Conservation (phyloP, 495 filamentous ascomycete genomes). For the Hypoxylon lenormandii region DNA sequence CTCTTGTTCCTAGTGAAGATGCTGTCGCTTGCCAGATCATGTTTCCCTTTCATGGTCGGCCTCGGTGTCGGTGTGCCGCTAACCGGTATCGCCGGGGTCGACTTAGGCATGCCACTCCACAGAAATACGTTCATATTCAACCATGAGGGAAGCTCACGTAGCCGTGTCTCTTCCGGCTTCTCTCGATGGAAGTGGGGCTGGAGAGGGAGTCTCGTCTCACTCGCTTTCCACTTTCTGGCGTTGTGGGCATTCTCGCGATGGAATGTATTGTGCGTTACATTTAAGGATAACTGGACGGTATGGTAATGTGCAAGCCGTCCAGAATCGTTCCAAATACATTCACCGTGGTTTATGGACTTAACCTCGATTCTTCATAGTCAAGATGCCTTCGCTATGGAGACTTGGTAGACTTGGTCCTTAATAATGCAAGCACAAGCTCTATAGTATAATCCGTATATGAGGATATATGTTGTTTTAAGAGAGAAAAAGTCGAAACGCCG, state of each 20-base stretch:
- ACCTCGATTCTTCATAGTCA: not conserved
- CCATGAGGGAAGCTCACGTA: constrained; percentile 25
- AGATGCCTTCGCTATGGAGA: too few species aligned
- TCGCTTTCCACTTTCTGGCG: constrained; percentile 55
- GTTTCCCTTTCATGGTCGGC: constrained; percentile 60
- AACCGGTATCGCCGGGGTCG: constrained; percentile 55
- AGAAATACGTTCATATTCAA: constrained; percentile 15
- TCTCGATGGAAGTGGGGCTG: constrained; percentile 51
- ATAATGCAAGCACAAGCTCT: not conserved
- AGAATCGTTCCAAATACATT: not conserved
- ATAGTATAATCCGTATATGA: too few species aligned
- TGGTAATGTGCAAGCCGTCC: constrained; percentile 40
- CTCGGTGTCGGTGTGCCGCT: constrained; percentile 52
- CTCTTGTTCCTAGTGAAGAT: constrained; percentile 57
- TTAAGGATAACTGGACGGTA: constrained; percentile 51
- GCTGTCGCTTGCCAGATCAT: constrained; percentile 54
- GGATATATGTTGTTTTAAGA: too few species aligned
- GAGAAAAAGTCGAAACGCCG: too few species aligned
- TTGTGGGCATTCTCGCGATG: constrained; percentile 54
- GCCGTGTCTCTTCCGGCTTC: constrained; percentile 17
- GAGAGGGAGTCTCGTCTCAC: constrained; percentile 53
- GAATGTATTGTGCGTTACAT: constrained; percentile 55
- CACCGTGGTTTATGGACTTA: not conserved
- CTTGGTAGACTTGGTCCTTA: too few species aligned
- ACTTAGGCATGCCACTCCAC: constrained; percentile 49